Base-by-base conservation (phyloP, 1,284 basidiomycete genomes). In the Bondarzewia mesenterica region DNA sequence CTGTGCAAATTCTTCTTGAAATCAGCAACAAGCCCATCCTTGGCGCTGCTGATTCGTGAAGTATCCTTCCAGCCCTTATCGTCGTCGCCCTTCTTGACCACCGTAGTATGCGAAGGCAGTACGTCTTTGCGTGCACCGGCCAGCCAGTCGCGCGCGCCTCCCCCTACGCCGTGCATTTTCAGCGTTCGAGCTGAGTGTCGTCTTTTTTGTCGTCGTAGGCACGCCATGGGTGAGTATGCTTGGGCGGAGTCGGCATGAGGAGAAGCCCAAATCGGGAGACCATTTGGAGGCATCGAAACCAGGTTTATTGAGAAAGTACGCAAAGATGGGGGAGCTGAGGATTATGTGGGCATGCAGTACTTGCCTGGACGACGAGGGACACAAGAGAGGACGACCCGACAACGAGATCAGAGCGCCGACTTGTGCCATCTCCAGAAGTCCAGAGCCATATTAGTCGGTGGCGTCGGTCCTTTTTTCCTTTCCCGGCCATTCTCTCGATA, bases 111-210 rank as follows among this genome's bases (percentile, higher is more conserved):
- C 43, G 42, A 41, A 7, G 48, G 51, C 7, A 52, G 21, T 8
- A 38, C n/a, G 4, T 32, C 29, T 32, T n/a, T 32, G 14, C 38
- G 27, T 25, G 12, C 42, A 37, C 52, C 37, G 45, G 52, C 52
- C 45, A 45, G 45, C 52, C 52, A 50, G 49, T 46, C 27, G 22
- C 29, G 25, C 16, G 27, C 29, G n/a, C 22, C 43, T 12, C 29
- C 29, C 29, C 29, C 29, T n/a, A n/a, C 38, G 29, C 5, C 46
- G 18, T n/a, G 21, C 37, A 39, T 44, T 48, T 38, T 54, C 47
- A 38, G 53, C 38, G n/a, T 52, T 54, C 10, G 53, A 54, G 25
- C 53, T 54, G 35, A 54, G 43, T 23, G 52, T 39, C 14, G 44
- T 50, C 38, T 42, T 54, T 54, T 46, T 54, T 49, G 27, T 54